phyloP scores from a whole-genome alignment of 768 basidiomycete species.

The Panus rudis region DNA sequence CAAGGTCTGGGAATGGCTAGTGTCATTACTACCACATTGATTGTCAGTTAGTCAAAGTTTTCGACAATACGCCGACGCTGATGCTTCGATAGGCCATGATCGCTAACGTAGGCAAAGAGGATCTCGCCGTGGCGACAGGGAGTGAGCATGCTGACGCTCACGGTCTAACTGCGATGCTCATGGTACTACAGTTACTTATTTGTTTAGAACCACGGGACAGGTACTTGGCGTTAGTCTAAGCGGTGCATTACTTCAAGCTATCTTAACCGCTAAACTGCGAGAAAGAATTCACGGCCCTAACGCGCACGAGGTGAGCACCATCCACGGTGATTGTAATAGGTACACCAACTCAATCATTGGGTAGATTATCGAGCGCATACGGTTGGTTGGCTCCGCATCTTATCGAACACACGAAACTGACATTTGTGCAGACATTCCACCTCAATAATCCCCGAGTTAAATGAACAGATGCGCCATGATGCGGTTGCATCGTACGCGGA shows the following conservation, averaged over 20 bases:
- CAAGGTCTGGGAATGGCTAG: constrained; percentile 83
- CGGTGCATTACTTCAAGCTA: constrained; percentile 76
- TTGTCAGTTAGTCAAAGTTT: constrained; percentile 41
- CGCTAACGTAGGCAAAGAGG: constrained; percentile 68
- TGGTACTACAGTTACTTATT: constrained; percentile 65
- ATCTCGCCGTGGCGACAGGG: constrained; percentile 85
- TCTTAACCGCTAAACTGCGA: constrained; percentile 65
- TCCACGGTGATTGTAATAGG: constrained; percentile 5
- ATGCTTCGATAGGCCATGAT: constrained; percentile 69
- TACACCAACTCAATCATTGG: constrained; percentile 6
- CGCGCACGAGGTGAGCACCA: constrained; percentile 55
- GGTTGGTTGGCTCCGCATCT: constrained; percentile 28
- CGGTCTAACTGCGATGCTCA: neutral
- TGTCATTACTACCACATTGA: constrained; percentile 79
- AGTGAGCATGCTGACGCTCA: constrained; percentile 43
- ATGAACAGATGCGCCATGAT: constrained; percentile 44
- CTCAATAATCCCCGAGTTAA: constrained; percentile 59
- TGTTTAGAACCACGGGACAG: constrained; percentile 92
- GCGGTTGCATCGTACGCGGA: constrained; percentile 75
- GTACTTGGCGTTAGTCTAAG: constrained; percentile 90
- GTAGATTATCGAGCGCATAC: constrained; percentile 69
- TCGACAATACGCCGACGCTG: neutral
- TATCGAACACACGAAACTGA: neutral
- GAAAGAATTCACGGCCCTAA: constrained; percentile 70
- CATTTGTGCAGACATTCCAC: constrained; percentile 52